Base-by-base conservation (phyloP, 164 flowering plant genomes). In the Tetrastigma voinierianum region DNA sequence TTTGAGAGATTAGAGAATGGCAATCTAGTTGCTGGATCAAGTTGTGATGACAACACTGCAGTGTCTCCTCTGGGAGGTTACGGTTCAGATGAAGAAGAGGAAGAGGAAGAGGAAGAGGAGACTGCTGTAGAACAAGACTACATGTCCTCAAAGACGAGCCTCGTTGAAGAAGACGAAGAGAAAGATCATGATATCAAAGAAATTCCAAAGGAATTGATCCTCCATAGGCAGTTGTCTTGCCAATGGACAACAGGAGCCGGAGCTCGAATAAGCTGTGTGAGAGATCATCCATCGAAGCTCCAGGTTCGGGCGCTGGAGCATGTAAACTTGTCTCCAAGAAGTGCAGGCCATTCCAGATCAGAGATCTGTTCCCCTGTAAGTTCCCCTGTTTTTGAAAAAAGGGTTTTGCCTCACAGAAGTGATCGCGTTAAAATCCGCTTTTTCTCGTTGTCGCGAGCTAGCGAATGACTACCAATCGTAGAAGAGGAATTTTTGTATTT, bases 221-320 rank as follows among this genome's bases (percentile, higher is more conserved):
- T 87, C 6, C 71, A 63, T 2, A 87, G 77, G 77, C 90, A 86
- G 73, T 64, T 91, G 62, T 87, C 93, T 15, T 80, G 82, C 77
- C 87, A 80, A 73, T 91, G 97, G 97, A 84, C 88, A 16, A 85
- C 90, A 2, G 97, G 97, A 59, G 90, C 91, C 10, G 97, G 97
- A 16, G 89, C 97, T 5, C 73, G 97, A 49, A 91, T 91, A 17
- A 86, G 95, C 19, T 91, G 93, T 65, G 87, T 91, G 51, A 75
- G 93, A 72, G 95, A 91, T 69, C 84, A 86, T 64, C 97, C 97
- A 1, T 73, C 87, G 0, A 83, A 83, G 71, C 87, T 89, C 51
- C 97, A 88, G 54, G 62, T 70, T 43, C 78, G 76, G 12, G 95
- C 89, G 18, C 59, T 91, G 57, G 95, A 89, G 82, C 77, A 86